Percentiles rank a stretch among this genome's conserved stretches.
Conservation (phyloP, 1,284 basidiomycete genomes). For the Erythrobasidium hasegawianum region DNA sequence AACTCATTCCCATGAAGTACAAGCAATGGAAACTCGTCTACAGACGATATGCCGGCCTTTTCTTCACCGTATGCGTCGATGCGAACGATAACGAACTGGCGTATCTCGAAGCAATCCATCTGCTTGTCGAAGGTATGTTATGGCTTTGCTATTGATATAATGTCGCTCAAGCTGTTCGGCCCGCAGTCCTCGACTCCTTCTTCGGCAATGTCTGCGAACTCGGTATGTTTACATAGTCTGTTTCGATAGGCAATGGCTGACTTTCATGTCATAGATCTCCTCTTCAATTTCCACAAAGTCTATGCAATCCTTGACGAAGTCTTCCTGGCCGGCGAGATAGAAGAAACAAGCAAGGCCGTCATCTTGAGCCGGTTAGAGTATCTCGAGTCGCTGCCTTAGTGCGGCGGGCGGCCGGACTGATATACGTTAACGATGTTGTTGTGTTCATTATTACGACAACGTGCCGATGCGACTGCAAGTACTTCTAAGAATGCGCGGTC, state of each 20-base stretch:
- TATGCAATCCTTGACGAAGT: constrained; percentile 98
- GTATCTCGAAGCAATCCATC: constrained; percentile 93
- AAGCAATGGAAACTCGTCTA: constrained; percentile 94
- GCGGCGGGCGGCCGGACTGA: too few species aligned
- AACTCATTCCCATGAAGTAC: constrained; percentile 64
- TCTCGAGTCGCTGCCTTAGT: constrained; percentile 66
- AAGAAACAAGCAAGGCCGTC: constrained; percentile 95
- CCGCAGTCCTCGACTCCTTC: constrained; percentile 70
- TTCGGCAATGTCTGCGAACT: constrained; percentile 98
- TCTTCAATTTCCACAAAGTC: constrained; percentile 99
- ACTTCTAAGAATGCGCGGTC: neutral
- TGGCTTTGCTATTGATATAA: too few species aligned
- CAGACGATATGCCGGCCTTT: constrained; percentile 90
- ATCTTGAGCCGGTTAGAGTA: constrained; percentile 84
- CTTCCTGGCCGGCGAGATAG: constrained; percentile 96
- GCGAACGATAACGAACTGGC: constrained; percentile 97
- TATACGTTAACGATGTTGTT: constrained; percentile 9
- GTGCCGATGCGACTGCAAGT: too few species aligned
- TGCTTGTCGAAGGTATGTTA: constrained; percentile 93
- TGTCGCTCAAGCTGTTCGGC: too few species aligned
- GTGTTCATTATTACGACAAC: neutral
- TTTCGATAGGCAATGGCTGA: neutral
- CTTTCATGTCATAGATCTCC: constrained; percentile 61
- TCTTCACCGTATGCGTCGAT: constrained; percentile 97
- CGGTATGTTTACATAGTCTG: neutral